Evolutionary conservation across 805 yeast species (phyloP).

Genomic region (Isabelozyma pseudorhagii): DNA sequence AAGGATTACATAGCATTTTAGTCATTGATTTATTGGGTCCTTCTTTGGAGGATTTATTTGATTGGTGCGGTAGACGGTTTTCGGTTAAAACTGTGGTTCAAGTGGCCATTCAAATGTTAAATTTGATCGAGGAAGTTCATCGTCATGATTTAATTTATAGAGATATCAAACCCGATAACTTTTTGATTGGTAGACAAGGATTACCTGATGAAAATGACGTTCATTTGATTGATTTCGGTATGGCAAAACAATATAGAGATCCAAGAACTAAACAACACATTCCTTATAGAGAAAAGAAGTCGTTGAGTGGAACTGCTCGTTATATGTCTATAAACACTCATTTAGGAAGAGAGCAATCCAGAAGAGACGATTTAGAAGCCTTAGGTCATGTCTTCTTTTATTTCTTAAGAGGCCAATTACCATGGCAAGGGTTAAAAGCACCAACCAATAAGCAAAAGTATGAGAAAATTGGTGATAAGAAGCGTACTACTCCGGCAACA

Average conservation of each 20-base stretch:
- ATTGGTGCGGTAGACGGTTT: slow-evolving; percentile 82
- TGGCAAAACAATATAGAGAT: slow-evolving; percentile 83
- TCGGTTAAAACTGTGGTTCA: slow-evolving; percentile 70
- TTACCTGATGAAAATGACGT: slow-evolving; percentile 61
- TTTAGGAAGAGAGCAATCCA: slow-evolving; percentile 76
- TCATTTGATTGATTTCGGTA: slow-evolving; percentile 78
- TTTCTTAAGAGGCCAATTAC: slow-evolving; percentile 73
- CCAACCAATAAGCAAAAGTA: slow-evolving; percentile 81
- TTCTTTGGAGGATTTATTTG: slow-evolving; percentile 77
- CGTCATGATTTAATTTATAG: slow-evolving; percentile 74
- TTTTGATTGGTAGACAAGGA: slow-evolving; percentile 64
- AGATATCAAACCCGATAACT: slow-evolving; percentile 83
- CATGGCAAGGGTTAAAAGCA: slow-evolving; percentile 90
- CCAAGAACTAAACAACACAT: slow-evolving; percentile 78
- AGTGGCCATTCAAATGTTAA: slow-evolving; percentile 75
- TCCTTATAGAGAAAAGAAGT: slow-evolving; percentile 77
- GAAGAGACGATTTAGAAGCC: slow-evolving; percentile 80
- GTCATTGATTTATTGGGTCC: slow-evolving; percentile 79
- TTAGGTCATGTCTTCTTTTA: slow-evolving; percentile 81
- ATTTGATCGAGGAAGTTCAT: slow-evolving; percentile 68
- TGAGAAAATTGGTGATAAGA: slow-evolving; percentile 81
- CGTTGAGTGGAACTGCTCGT: slow-evolving; percentile 81
- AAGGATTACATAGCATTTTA: slow-evolving; percentile 74
- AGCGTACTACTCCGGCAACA: slow-evolving; percentile 63
- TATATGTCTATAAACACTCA: slow-evolving; percentile 90